Evolutionary conservation across 75 land plant species (phyloP), one percentile per base, ranked within the genome.

Genomic region (Cunninghamia lanceolata): DNA sequence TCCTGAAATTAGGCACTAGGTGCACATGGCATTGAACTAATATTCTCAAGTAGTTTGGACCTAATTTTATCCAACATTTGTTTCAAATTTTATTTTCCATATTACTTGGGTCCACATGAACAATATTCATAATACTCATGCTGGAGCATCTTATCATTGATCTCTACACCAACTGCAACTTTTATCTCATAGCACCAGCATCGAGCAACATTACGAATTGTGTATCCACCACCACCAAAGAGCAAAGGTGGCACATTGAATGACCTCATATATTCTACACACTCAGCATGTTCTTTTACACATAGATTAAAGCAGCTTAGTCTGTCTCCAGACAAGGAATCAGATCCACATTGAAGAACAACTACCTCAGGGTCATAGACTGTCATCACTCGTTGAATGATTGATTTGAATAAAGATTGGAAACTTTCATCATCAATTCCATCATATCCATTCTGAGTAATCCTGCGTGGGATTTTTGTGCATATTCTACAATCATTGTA

Each of bases 161-260:
- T 84, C 45, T 95, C 97, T 15, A 92, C 90, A 68, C 95, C 97
- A 86, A 94, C 88, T 82, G 97, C 97, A 71, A 95, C 97, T 38
- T 89, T 95, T 8, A 95, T 94, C 95, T 95, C 96, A 87, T 95
- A 95, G 90, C 92, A 92, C 96, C 96, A 95, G 80, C 96, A 95
- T n/a, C 96, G 91, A 34, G 96, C 96, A 83, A 95, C 96, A 89
- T 95, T 95, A 46, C 96, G 84, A 53, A 95, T 90, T 45, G 96
- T 95, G 85, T 95, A 95, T 1, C 96, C 87, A 95, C n/a, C n/a
- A n/a, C n/a, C n/a, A n/a, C n/a, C n/a, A n/a, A n/a, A n/a, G n/a
- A n/a, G n/a, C n/a, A n/a, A 84, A 85, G 93, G 79, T 40, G 96
- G 96, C 46, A 95, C 96, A 89, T 95, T 95, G 85, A 92, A 95